These are phyloP conservation scores for Plectosphaerella plurivora DNA, from an alignment of 2,329 filamentous ascomycete genomes.

Conservation along the genomic window DNA sequence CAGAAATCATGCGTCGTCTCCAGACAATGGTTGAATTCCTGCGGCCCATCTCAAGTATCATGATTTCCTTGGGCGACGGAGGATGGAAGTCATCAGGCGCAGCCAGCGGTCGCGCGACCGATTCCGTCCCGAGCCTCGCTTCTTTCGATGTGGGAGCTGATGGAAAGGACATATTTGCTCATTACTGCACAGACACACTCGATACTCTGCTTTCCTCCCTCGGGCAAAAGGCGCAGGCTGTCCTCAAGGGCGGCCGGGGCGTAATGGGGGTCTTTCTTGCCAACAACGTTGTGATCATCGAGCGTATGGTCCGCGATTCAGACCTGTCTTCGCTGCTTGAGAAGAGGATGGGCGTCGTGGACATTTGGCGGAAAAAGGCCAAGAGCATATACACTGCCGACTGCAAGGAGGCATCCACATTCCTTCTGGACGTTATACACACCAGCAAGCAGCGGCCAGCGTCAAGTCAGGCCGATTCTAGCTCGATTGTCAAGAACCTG, in stretches of 20 bases:
- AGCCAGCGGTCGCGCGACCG: slow-evolving; percentile 50
- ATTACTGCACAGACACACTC: slow-evolving; percentile 87
- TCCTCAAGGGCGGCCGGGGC: slow-evolving; percentile 73
- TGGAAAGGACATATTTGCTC: slow-evolving; percentile 79
- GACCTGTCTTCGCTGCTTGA: slow-evolving; percentile 72
- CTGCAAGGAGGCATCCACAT: slow-evolving; percentile 82
- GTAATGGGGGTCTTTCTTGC: slow-evolving; percentile 84
- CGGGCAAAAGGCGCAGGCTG: slow-evolving; percentile 65
- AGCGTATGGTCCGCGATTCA: slow-evolving; percentile 77
- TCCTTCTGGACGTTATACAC: slow-evolving; percentile 87
- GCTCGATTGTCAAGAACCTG: slow-evolving; percentile 76
- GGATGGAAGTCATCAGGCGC: slow-evolving; percentile 67
- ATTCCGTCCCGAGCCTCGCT: slow-evolving; percentile 65
- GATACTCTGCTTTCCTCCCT: slow-evolving; percentile 73
- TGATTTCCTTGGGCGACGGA: slow-evolving; percentile 88
- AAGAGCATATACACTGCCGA: slow-evolving; percentile 76
- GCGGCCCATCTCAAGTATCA: slow-evolving; percentile 78
- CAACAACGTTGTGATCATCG: slow-evolving; percentile 80
- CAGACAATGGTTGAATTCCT: slow-evolving; percentile 86
- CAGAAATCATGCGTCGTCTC: slow-evolving; percentile 80
- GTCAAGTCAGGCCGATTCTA: slow-evolving; percentile 74
- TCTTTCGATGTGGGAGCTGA: slow-evolving; percentile 88
- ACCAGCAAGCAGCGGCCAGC: slow-evolving; percentile 75
- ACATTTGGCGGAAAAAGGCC: slow-evolving; percentile 84
- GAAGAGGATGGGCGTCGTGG: slow-evolving; percentile 61